Evolutionary conservation across 805 yeast genomes (phyloP), one percentile per base, ranked within the genome.

Genomic region (Helenozyma baotianmanensis): DNA sequence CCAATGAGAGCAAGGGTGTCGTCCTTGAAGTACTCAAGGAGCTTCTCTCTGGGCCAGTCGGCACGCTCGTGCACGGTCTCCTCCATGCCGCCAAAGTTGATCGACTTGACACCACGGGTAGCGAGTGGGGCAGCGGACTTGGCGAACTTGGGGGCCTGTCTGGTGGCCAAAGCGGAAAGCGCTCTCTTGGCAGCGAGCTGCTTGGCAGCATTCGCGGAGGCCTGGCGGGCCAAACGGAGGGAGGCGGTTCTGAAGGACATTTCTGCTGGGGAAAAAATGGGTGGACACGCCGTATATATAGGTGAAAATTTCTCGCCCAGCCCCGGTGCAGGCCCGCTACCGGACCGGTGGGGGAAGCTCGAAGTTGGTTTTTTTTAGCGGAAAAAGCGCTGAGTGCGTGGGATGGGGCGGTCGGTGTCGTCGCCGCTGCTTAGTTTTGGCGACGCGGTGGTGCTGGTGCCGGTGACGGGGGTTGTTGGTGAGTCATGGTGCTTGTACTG

Each of bases 21-120:
- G 70, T 89, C 74, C 80, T 92, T 90, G 88, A 92, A 92, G 79
- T 89, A 92, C 59, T 87, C 89, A 47, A 82, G 77, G 59, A 92
- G 76, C 76, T 85, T 90, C 74, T 90, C 97, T 67, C 82, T 78
- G 71, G 98, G 98, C 98, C 98, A 92, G 84, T 92, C 98, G 56
- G 88, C 82, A 72, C 98, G 86, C 78, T 92, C 97, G 76, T 92
- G 90, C 52, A 92, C 98, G 52, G 81, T 70, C 77, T 92, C 98
- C 57, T 82, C 86, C 51, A 80, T 77, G 70, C 97, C 97, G 66
- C 87, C 96, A 59, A 92, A 92, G 81, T 87, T 86, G 74, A 92
- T 92, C 72, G 85, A 79, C 78, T 92, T 88, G 60, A 90, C 64
- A 72, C 97, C 97, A 72, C 98, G 86, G 54, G 74, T 68, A 52